Base-by-base conservation (phyloP, 371 early-diverging fungal species). In the Mucor irregularis region DNA sequence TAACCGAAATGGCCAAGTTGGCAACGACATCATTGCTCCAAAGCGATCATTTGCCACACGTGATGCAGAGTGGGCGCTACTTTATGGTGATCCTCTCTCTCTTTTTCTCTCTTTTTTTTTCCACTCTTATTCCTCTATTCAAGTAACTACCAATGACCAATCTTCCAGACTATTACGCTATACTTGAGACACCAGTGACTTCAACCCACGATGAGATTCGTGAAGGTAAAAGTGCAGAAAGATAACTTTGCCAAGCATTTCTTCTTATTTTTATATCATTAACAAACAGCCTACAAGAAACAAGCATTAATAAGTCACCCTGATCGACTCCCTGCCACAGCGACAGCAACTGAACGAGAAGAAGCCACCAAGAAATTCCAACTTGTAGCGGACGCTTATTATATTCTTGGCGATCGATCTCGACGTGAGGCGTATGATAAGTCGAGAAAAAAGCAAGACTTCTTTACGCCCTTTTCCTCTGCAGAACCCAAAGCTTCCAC, bases 291-390 rank as follows among this genome's bases (percentile, higher is more conserved):
- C 21, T 96, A 89, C 69, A 82, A 89, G 40, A 84, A 82, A 58
- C 78, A 92, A 65, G 90, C 90, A 9, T 78, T 91, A 42, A 68
- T 80, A 21, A 69, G 70, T 47, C 89, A 90, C 56, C 93, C 93
- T 1, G 93, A 93, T 66, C 90, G 90, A 58, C 81, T 88, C 22
- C 59, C 76, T 38, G 54, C 69, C 9, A 61, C 30, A 64, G 82
- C 64, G 66, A 84, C 53, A 35, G 81, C 82, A 43, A 49, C 66
- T 16, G 90, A 86, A 37, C 74, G 82, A 33, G 82, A 84, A 59
- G 84, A 88, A 68, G 89, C 87, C 70, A 87, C 87, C 6, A 78
- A 80, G 44, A 73, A 81, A 49, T 95, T 95, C 71, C 93, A 94
- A 64, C 63, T 80, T 8, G 56, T 97, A 8, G 85, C 87, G 2